Conservation (phyloP, 441 rosid genomes). For the Capsella rubella region DNA sequence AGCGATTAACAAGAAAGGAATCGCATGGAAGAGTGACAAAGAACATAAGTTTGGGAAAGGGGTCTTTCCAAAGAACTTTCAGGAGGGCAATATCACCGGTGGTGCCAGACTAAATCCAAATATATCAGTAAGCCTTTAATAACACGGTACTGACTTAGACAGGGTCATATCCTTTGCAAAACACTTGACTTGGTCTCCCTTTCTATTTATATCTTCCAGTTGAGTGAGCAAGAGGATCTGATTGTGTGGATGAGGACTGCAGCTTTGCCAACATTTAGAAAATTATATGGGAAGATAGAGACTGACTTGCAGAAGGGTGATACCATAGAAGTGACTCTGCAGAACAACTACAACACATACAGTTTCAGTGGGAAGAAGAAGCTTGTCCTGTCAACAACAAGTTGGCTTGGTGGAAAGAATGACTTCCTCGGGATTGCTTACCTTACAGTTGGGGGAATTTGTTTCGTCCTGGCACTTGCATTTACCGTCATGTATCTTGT, state of each 20-base stretch:
- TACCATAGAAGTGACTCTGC: slow-evolving; percentile 54
- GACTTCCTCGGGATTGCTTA: slow-evolving; percentile 90
- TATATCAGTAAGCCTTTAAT: slow-evolving; percentile 45
- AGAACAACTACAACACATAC: slow-evolving; percentile 83
- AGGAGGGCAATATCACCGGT: slow-evolving; percentile 50
- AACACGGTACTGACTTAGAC: slow-evolving; percentile 11
- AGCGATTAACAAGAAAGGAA: slow-evolving; percentile 49
- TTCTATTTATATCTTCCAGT: slow-evolving; percentile 46
- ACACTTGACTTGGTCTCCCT: slow-evolving; percentile 25
- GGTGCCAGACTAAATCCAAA: slow-evolving; percentile 44
- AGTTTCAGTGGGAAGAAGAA: slow-evolving; percentile 82
- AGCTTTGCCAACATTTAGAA: slow-evolving; percentile 92
- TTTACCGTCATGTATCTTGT: slow-evolving; percentile 79
- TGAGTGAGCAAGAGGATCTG: slow-evolving; percentile 90
- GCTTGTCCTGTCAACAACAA: slow-evolving; percentile 83
- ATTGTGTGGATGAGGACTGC: slow-evolving; percentile 99
- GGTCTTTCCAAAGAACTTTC: slow-evolving; percentile 58
- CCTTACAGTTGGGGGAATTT: slow-evolving; percentile 79
- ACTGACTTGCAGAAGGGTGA: slow-evolving; percentile 61
- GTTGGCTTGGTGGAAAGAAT: slow-evolving; percentile 92
- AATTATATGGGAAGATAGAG: slow-evolving; percentile 93
- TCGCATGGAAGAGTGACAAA: slow-evolving; percentile 59
- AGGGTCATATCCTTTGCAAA: slow-evolving; percentile 12
- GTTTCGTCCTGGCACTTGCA: slow-evolving; percentile 83
- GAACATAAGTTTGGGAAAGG: slow-evolving; percentile 60